Conservation (phyloP, 2,329 filamentous ascomycete species). For the Whalleya microplaca region DNA sequence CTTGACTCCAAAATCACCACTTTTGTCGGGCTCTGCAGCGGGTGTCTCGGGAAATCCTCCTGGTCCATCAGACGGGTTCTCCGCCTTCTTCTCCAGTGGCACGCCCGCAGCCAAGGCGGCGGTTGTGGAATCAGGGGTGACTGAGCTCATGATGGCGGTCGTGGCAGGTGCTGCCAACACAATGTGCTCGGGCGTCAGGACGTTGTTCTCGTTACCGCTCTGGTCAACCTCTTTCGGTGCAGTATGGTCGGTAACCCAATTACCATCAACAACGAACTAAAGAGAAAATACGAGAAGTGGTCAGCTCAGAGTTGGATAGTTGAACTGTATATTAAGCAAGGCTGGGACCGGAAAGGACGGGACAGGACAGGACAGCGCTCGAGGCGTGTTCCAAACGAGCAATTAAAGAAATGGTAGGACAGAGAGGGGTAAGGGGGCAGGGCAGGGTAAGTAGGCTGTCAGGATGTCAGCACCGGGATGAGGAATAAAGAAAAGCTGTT, state of each 20-base stretch:
- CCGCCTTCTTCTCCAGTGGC: constrained; percentile 57
- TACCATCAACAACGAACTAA: constrained; percentile 93
- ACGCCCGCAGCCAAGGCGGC: constrained; percentile 68
- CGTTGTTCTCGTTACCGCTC: constrained; percentile 89
- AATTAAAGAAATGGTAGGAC: constrained; percentile 10
- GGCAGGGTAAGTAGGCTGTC: constrained; percentile 10
- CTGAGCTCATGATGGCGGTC: constrained; percentile 65
- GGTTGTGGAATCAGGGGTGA: constrained; percentile 72
- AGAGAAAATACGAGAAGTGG: constrained; percentile 28
- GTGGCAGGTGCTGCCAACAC: constrained; percentile 48
- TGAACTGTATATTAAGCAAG: constrained; percentile 24
- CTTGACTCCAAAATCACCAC: constrained; percentile 55
- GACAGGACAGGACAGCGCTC: constrained; percentile 6
- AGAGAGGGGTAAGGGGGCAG: too few species aligned
- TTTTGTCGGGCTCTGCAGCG: constrained; percentile 51
- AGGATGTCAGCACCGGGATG: constrained; percentile 6
- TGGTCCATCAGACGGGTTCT: constrained; percentile 54
- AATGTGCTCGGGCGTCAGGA: constrained; percentile 77
- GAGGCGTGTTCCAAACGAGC: constrained; percentile 6
- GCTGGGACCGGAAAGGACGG: constrained; percentile 9
- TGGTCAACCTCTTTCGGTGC: constrained; percentile 82
- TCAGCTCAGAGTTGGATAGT: constrained; percentile 21
- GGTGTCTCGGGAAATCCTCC: constrained; percentile 78
- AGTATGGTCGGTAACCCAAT: constrained; percentile 82
- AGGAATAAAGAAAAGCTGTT: constrained; percentile 6